Evolutionary conservation across 257 asterid genomes (phyloP).

Genomic region (Nicotiana otophora): DNA sequence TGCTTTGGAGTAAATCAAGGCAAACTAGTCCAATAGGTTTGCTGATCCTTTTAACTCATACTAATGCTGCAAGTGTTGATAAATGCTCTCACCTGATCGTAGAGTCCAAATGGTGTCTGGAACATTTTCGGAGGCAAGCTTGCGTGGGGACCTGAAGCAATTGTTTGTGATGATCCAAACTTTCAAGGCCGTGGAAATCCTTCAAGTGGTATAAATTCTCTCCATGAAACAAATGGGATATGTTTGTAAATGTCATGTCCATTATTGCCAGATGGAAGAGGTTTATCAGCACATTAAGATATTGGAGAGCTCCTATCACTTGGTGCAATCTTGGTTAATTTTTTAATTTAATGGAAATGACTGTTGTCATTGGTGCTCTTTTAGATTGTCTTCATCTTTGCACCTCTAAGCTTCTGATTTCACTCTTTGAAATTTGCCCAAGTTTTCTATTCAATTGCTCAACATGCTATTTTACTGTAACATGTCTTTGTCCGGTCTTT

Average conservation of each 20-base stretch:
- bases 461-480: background rate
- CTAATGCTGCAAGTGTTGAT: background rate
- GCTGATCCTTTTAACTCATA: background rate
- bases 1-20: conserved; percentile 3
- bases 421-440: background rate
- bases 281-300: background rate
- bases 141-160: conserved; percentile 41
- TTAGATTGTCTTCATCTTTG: background rate
- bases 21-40: background rate
- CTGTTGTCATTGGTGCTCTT: background rate
- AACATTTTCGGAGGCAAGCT: conserved; percentile 45
- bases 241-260: background rate
- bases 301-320: background rate
- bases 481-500: background rate
- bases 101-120: conserved; percentile 43
- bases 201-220: conserved; percentile 29
- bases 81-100: conserved; percentile 6
- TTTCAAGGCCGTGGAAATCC: conserved; percentile 46
- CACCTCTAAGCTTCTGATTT: background rate
- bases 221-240: background rate
- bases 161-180: conserved; percentile 47
- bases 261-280: background rate
- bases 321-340: background rate
- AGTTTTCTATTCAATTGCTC: background rate
- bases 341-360: background rate